Conservation (phyloP, 2,329 filamentous ascomycete genomes). For the Penicillium paneum region DNA sequence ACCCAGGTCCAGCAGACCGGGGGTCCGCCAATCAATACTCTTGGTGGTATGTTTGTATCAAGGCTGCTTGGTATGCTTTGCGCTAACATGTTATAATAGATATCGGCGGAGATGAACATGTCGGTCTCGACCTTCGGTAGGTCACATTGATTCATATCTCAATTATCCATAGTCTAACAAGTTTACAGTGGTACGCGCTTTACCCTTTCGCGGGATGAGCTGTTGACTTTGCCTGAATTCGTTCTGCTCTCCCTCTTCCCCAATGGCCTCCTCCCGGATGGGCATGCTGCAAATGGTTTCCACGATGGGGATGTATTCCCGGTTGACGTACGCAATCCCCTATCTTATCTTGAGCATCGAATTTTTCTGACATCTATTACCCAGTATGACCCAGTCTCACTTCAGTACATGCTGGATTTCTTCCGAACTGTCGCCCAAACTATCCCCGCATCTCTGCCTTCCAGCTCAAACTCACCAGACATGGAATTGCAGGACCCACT, state of each 20-base stretch:
- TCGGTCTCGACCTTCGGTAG: constrained; percentile 90
- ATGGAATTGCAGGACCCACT: constrained; percentile 67
- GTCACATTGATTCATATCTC: not conserved
- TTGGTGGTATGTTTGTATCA: constrained; percentile 62
- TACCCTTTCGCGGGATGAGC: constrained; percentile 88
- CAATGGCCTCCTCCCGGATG: constrained; percentile 95
- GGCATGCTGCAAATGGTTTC: constrained; percentile 81
- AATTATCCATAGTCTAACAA: not conserved
- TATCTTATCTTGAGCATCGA: too few relatives aligned
- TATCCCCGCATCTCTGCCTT: constrained; percentile 67
- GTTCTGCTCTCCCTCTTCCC: constrained; percentile 96
- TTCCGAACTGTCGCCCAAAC: constrained; percentile 94
- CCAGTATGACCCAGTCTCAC: constrained; percentile 91
- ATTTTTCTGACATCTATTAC: constrained; percentile 10
- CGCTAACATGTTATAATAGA: constrained; percentile 45
- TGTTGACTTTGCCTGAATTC: constrained; percentile 93
- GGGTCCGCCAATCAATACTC: constrained; percentile 76
- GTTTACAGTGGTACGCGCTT: constrained; percentile 77
- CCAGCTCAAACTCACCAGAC: constrained; percentile 61
- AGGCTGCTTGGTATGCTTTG: not conserved
- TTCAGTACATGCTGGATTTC: constrained; percentile 99
- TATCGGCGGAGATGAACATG: constrained; percentile 87
- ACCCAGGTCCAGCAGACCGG: constrained; percentile 97
- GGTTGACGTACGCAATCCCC: constrained; percentile 74
- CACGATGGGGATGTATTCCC: constrained; percentile 92